Conservation (phyloP, 768 basidiomycete genomes). For the Lactarius vividus region DNA sequence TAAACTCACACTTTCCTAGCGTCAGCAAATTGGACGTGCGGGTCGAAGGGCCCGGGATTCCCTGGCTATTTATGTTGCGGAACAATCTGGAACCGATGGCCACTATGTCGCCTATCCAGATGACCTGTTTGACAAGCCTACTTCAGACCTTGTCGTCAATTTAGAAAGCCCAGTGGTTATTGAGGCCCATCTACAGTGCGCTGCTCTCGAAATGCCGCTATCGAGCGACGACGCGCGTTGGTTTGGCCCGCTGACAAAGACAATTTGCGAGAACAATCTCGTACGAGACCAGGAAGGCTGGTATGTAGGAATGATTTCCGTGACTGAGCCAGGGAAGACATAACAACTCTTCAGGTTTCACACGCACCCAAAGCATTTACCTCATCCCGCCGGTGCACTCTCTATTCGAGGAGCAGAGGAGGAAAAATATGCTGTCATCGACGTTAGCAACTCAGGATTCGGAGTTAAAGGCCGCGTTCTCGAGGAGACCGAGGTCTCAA, state of each 20-base stretch:
- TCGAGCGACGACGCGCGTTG: conserved; percentile 60
- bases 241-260: conserved; percentile 62
- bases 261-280: conserved; percentile 61
- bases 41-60: conserved; percentile 80
- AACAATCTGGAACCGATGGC: conserved; percentile 65
- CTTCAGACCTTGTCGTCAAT: conserved; percentile 67
- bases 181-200: conserved; percentile 87
- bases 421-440: conserved; percentile 73
- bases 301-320: conserved; percentile 38
- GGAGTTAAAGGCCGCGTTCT: conserved; percentile 47
- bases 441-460: conserved; percentile 46
- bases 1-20: conserved; percentile 40
- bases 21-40: conserved; percentile 87
- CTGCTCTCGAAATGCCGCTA: conserved; percentile 82
- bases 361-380: conserved; percentile 73
- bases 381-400: conserved; percentile 69
- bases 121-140: conserved; percentile 61
- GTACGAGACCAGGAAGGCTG: conserved; percentile 76
- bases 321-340: not conserved
- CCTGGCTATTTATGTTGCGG: conserved; percentile 70
- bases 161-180: conserved; percentile 69
- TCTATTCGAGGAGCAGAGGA: conserved; percentile 76
- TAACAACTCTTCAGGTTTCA: conserved; percentile 59
- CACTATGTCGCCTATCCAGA: conserved; percentile 70
- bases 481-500: conserved; percentile 80